phyloP scores from a whole-genome alignment of 768 basidiomycete genomes.

The Galerina marginata region DNA sequence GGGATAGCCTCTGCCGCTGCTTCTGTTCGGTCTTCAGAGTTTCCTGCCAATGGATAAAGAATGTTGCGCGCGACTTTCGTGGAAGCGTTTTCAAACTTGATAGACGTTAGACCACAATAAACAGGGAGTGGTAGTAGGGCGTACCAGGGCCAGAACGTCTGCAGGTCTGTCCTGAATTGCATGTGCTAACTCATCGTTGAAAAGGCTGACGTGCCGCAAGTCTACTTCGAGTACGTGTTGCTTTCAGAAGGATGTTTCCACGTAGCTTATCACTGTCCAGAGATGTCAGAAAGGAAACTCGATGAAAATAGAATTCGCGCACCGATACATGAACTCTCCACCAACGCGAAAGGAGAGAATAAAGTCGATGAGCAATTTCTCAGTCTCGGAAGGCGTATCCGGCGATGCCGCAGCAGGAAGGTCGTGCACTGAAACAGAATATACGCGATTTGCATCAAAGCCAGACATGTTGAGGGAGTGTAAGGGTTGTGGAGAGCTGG shows the following conservation, averaged over 20 bases:
- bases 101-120: neutral
- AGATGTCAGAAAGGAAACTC: slow-evolving; percentile 23
- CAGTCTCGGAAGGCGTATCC: slow-evolving; percentile 81
- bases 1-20: slow-evolving; percentile 49
- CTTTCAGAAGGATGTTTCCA: slow-evolving; percentile 86
- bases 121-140: slow-evolving; percentile 26
- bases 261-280: slow-evolving; percentile 78
- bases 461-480: slow-evolving; percentile 68
- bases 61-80: slow-evolving; percentile 84
- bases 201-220: slow-evolving; percentile 76
- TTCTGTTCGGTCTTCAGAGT: slow-evolving; percentile 48
- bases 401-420: slow-evolving; percentile 56
- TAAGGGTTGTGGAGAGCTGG: slow-evolving; percentile 5
- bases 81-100: slow-evolving; percentile 92
- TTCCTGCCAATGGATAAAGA: slow-evolving; percentile 76
- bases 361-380: slow-evolving; percentile 84
- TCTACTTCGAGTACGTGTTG: slow-evolving; percentile 89
- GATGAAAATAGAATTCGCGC: slow-evolving; percentile 21
- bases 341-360: slow-evolving; percentile 87
- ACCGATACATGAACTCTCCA: slow-evolving; percentile 93
- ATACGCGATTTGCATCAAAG: slow-evolving; percentile 83
- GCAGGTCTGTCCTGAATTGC: slow-evolving; percentile 88
- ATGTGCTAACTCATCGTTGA: slow-evolving; percentile 94
- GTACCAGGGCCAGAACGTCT: slow-evolving; percentile 86
- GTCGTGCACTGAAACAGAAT: slow-evolving; percentile 81